A percentile compares a stretch with the other conserved stretches of the same genome.
Conservation (phyloP, 2,329 filamentous ascomycete species). For the Trichoderma cornu-damae region DNA sequence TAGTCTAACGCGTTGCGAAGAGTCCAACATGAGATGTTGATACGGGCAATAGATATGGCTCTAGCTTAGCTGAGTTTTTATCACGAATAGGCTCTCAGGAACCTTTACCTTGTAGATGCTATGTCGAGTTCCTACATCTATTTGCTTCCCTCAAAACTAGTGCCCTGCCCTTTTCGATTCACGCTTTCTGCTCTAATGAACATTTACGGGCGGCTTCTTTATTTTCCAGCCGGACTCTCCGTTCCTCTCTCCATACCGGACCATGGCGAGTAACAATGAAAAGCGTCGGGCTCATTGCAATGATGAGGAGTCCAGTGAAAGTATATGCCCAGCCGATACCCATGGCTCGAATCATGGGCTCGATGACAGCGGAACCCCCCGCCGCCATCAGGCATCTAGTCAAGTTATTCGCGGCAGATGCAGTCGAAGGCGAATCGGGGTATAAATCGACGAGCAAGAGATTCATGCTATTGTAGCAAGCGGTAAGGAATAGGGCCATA, state of each 20-base stretch:
- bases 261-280: neutral
- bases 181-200: neutral
- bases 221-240: neutral
- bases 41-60: neutral
- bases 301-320: neutral
- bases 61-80: neutral
- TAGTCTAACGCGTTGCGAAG: constrained; percentile 1
- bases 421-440: neutral
- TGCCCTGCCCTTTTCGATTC: neutral
- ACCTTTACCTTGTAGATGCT: neutral
- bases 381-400: neutral
- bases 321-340: neutral
- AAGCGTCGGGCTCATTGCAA: neutral
- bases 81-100: neutral
- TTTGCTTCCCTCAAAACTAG: neutral
- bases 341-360: neutral
- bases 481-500: constrained; percentile 4
- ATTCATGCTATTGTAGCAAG: constrained; percentile 16
- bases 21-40: neutral
- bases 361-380: neutral
- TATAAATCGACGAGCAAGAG: constrained; percentile 8
- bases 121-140: too few relatives aligned
- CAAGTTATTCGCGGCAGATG: neutral
- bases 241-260: neutral
- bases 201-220: neutral